phyloP scores from a whole-genome alignment of 805 yeast species.

The Lipomyces yamadae region DNA sequence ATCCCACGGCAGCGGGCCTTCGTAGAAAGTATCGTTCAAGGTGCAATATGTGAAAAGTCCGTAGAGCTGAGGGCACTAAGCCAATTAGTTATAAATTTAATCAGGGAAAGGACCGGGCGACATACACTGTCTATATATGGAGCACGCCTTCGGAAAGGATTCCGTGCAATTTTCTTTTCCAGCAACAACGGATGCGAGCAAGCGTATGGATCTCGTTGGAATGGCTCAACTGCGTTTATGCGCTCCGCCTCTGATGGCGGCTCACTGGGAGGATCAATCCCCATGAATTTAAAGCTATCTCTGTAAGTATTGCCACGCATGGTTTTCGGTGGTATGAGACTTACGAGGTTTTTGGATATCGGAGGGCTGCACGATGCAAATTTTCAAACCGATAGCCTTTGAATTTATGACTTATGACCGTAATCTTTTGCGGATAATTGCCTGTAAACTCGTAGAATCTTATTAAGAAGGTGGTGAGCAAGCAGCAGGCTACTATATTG shows the following conservation, averaged over 20 bases:
- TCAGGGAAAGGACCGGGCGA: background rate
- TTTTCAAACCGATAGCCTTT: slow-evolving; percentile 60
- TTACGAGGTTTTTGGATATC: slow-evolving; percentile 31
- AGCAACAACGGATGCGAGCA: slow-evolving; percentile 32
- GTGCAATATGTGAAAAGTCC: slow-evolving; percentile 33
- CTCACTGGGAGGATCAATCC: slow-evolving; percentile 36
- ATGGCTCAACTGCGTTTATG: slow-evolving; percentile 34
- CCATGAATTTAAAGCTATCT: slow-evolving; percentile 30
- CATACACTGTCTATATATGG: slow-evolving; percentile 35
- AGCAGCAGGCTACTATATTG: background rate
- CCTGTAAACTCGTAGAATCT: slow-evolving; percentile 52
- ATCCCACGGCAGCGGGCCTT: slow-evolving; percentile 38
- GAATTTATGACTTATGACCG: slow-evolving; percentile 76
- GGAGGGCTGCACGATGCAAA: slow-evolving; percentile 39
- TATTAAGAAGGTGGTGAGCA: background rate
- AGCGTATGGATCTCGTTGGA: slow-evolving; percentile 39
- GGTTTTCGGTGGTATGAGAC: background rate
- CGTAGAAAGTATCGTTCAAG: slow-evolving; percentile 22
- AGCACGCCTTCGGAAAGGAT: slow-evolving; percentile 38
- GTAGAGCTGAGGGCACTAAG: slow-evolving; percentile 37
- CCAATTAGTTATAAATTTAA: background rate
- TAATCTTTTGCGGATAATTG: slow-evolving; percentile 56
- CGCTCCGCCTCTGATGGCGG: slow-evolving; percentile 30
- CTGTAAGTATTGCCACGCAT: background rate
- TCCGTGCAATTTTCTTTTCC: slow-evolving; percentile 33